These are phyloP conservation scores for Ogataea neopini DNA, from an alignment of 805 yeast species.

Conservation along the genomic window DNA sequence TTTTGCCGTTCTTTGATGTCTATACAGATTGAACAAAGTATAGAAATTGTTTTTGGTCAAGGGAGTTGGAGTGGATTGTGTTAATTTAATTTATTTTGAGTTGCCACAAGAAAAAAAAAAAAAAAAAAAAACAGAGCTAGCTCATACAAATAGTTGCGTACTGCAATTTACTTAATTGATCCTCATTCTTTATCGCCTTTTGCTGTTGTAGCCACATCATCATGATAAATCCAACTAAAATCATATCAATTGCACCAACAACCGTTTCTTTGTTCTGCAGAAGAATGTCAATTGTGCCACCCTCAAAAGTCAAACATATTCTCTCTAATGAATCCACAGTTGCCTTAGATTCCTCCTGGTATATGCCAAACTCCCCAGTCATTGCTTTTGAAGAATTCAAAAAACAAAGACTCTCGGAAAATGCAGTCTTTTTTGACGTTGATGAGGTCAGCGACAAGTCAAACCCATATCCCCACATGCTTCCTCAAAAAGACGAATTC, in stretches of 20 bases:
- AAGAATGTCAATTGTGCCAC: conserved; percentile 21
- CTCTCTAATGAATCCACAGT: conserved; percentile 28
- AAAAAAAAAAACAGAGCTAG: too few species aligned
- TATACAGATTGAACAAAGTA: too few species aligned
- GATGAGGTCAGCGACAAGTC: conserved; percentile 61
- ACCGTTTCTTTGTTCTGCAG: neutral
- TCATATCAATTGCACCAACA: neutral
- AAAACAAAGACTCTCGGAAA: conserved; percentile 55
- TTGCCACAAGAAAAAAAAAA: neutral
- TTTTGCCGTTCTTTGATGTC: too few species aligned
- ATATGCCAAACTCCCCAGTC: conserved; percentile 72
- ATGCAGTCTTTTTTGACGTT: conserved; percentile 75
- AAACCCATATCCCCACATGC: conserved; percentile 86
- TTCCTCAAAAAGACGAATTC: conserved; percentile 64
- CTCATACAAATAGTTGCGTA: too few species aligned
- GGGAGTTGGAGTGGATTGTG: too few species aligned
- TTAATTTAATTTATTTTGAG: neutral
- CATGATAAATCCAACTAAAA: too few species aligned
- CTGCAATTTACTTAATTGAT: neutral
- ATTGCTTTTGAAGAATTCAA: conserved; percentile 60
- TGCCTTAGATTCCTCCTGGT: conserved; percentile 91
- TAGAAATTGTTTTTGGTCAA: too few species aligned
- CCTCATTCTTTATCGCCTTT: neutral
- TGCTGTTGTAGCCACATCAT: neutral
- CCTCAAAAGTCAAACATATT: conserved; percentile 22